Percentiles rank a stretch among this genome's conserved stretches.
These are phyloP conservation scores for Pseudogymnoascus sp. DNA, from an alignment of 2,329 filamentous ascomycete genomes.

Conservation along the genomic window DNA sequence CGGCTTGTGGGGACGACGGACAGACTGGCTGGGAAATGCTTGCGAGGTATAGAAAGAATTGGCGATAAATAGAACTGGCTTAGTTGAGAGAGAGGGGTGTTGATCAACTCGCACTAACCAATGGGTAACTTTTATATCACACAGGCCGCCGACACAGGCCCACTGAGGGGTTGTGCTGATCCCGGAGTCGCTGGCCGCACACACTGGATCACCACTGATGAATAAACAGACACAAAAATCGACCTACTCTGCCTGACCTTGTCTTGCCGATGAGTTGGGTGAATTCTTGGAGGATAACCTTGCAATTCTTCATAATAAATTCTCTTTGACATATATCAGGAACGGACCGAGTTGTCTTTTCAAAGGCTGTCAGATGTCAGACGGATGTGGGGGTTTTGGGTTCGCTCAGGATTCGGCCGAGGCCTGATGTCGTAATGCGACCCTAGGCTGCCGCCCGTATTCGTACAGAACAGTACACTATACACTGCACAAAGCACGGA, in stretches of 20 bases:
- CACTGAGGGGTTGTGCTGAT: not conserved
- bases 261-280: not conserved
- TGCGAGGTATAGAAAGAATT: not conserved
- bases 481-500: not conserved
- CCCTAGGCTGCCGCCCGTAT: not conserved
- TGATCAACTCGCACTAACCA: not conserved
- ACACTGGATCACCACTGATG: not conserved
- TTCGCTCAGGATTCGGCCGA: not conserved
- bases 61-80: not conserved
- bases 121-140: not conserved
- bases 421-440: not conserved
- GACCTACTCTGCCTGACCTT: not conserved
- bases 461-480: not conserved
- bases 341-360: not conserved
- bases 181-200: not conserved
- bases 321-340: not conserved
- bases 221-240: not conserved
- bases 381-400: not conserved
- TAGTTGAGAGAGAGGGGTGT: not conserved
- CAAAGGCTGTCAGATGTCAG: not conserved
- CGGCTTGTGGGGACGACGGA: not conserved
- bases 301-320: not conserved
- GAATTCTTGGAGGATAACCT: not conserved
- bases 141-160: not conserved
- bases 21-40: not conserved